phyloP scores from a whole-genome alignment of 2,329 filamentous ascomycete genomes.

The Ophiocordyceps camponoti-leonardi region DNA sequence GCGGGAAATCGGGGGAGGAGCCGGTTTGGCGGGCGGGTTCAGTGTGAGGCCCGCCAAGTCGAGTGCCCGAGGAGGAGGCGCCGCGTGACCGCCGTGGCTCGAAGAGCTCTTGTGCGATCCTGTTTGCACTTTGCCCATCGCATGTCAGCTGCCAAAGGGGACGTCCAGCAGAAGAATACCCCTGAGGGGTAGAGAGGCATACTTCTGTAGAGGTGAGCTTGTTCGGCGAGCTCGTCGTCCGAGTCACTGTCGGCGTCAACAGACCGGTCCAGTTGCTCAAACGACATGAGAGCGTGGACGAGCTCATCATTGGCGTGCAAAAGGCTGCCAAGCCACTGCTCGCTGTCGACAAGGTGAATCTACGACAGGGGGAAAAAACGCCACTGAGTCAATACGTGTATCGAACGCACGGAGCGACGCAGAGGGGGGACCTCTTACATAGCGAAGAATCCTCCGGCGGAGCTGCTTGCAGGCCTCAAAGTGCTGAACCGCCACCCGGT shows the following conservation, averaged over 20 bases:
- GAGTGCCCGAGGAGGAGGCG: conserved; percentile 15
- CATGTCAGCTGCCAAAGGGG: background rate
- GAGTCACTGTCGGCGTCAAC: conserved; percentile 61
- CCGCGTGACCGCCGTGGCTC: background rate
- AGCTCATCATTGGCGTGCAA: conserved; percentile 92
- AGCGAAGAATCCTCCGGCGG: conserved; percentile 69
- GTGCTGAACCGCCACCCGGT: conserved; percentile 52
- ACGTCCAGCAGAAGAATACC: no score
- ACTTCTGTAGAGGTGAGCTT: conserved; percentile 48
- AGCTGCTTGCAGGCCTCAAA: conserved; percentile 82
- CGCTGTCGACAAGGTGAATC: conserved; percentile 81
- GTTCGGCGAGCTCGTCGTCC: conserved; percentile 49
- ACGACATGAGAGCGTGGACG: conserved; percentile 84
- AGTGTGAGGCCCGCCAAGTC: conserved; percentile 29
- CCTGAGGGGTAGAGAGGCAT: conserved; percentile 11
- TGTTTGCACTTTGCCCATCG: background rate
- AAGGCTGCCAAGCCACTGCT: conserved; percentile 80
- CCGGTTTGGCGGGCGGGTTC: conserved; percentile 15
- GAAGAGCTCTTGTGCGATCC: background rate
- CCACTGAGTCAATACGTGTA: background rate
- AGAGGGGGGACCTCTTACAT: conserved; percentile 31
- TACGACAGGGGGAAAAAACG: conserved; percentile 11
- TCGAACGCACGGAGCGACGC: background rate
- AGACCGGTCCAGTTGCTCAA: conserved; percentile 79
- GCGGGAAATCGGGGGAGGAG: conserved; percentile 22